phyloP scores from a whole-genome alignment of 768 basidiomycete genomes.

The Boletus rubropictus region DNA sequence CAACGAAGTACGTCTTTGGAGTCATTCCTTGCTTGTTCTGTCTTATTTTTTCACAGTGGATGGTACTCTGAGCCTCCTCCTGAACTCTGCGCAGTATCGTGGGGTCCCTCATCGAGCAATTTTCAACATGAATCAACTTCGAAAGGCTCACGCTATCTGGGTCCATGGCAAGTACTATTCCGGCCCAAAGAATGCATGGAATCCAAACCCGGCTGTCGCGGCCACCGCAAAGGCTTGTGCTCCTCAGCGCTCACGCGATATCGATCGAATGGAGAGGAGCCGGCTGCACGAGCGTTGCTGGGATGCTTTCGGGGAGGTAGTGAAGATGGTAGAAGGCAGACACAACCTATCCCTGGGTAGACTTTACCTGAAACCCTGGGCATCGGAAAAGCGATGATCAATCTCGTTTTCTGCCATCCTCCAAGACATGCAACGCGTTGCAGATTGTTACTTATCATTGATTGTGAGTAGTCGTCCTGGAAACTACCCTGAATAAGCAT shows the following conservation, averaged over 20 bases:
- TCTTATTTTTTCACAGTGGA: conserved; percentile 50
- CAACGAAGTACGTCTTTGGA: conserved; percentile 39
- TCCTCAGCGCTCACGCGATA: conserved; percentile 9
- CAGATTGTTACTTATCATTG: background rate
- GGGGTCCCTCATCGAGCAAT: conserved; percentile 58
- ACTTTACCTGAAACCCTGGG: conserved; percentile 29
- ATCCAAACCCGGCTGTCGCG: conserved; percentile 30
- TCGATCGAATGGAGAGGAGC: conserved; percentile 20
- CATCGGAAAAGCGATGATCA: conserved; percentile 7
- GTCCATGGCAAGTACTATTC: conserved; percentile 16
- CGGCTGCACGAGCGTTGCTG: conserved; percentile 36
- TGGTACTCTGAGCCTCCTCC: conserved; percentile 55
- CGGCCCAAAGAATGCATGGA: conserved; percentile 32
- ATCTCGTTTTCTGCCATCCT: background rate
- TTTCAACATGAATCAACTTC: conserved; percentile 43
- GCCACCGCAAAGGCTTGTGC: conserved; percentile 19
- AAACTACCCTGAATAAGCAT: background rate
- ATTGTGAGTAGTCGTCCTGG: conserved; percentile 8
- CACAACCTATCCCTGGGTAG: conserved; percentile 47
- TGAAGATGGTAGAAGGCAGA: conserved; percentile 56
- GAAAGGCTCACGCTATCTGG: conserved; percentile 24
- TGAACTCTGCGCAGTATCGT: conserved; percentile 55
- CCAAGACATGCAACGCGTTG: background rate
- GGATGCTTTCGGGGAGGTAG: conserved; percentile 47
- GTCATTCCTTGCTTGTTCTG: background rate